Evolutionary conservation across 1,139 yeast genomes (phyloP).

Genomic region (Magnusiomyces ingens): DNA sequence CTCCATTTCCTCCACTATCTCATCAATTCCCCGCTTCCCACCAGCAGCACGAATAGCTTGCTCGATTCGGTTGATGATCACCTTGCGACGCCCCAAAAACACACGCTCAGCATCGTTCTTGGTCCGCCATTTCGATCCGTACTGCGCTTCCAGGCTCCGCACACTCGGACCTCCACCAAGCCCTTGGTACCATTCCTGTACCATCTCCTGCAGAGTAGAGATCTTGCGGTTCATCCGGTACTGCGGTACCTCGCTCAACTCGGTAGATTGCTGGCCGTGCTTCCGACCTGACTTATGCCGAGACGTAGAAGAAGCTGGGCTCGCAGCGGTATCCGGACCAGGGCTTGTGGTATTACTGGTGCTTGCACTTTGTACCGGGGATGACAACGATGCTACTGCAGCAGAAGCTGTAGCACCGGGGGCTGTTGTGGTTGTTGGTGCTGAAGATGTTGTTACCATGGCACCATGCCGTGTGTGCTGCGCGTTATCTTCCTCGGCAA

Average conservation of each 20-base stretch:
- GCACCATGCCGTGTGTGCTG: no score
- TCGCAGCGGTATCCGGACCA: no score
- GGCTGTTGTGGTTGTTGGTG: no score
- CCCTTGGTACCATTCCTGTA: constrained; percentile 20
- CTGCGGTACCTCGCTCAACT: constrained; percentile 12
- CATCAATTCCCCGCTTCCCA: constrained; percentile 2
- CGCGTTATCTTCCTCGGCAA: no score
- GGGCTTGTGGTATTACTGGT: no score
- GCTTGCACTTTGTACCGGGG: no score
- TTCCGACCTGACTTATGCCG: no score
- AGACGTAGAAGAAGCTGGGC: no score
- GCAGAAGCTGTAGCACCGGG: no score
- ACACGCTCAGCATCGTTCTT: constrained; percentile 19
- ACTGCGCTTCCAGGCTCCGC: constrained; percentile 16
- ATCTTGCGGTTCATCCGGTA: constrained; percentile 18
- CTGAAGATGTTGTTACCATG: no score
- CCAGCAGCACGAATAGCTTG: neutral
- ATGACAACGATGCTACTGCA: no score
- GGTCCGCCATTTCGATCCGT: constrained; percentile 19
- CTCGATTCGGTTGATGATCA: constrained; percentile 15
- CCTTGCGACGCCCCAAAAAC: constrained; percentile 19
- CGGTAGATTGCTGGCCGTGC: no score
- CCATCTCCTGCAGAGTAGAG: constrained; percentile 17
- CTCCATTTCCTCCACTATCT: constrained; percentile 8
- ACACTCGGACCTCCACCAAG: constrained; percentile 19